Percentiles rank a stretch among this genome's conserved stretches.
Conservation (phyloP, 1,284 basidiomycete genomes). For the Ceratobasidium sp. region DNA sequence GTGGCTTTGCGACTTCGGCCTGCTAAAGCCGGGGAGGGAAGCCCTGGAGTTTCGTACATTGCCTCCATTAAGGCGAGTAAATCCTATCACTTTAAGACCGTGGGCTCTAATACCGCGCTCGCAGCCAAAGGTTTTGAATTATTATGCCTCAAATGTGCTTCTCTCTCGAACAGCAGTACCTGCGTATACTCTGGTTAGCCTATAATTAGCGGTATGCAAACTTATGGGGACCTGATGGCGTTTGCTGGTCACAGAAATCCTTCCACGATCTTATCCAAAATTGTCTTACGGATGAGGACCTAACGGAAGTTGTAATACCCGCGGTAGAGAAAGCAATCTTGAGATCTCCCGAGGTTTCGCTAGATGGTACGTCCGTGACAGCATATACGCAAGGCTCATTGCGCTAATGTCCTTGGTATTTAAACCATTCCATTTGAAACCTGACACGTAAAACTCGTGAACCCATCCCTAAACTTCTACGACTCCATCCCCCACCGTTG, state of each 20-base stretch:
- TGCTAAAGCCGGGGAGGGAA: conserved; percentile 19
- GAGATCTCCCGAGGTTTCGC: conserved; percentile 78
- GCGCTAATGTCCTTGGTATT: too few relatives aligned
- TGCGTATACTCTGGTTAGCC: conserved; percentile 65
- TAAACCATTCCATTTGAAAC: not conserved
- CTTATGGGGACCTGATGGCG: not conserved
- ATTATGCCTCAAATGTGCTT: conserved; percentile 68
- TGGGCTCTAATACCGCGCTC: not conserved
- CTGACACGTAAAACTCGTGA: not conserved
- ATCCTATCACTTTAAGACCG: not conserved
- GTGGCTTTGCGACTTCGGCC: conserved; percentile 67
- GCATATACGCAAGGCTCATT: too few relatives aligned
- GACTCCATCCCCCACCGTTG: not conserved
- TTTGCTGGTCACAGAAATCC: conserved; percentile 59
- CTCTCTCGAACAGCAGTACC: conserved; percentile 70
- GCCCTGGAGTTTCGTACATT: conserved; percentile 31
- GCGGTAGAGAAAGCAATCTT: conserved; percentile 79
- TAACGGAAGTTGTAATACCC: conserved; percentile 69
- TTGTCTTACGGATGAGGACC: conserved; percentile 66
- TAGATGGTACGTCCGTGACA: conserved; percentile 63
- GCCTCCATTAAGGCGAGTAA: not conserved
- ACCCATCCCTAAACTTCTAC: not conserved
- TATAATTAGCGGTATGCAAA: not conserved
- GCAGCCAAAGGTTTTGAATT: conserved; percentile 66
- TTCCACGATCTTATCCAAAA: conserved; percentile 73